Base-by-base conservation (phyloP, 257 asterid genomes). In the Thymus mandschuricus region DNA sequence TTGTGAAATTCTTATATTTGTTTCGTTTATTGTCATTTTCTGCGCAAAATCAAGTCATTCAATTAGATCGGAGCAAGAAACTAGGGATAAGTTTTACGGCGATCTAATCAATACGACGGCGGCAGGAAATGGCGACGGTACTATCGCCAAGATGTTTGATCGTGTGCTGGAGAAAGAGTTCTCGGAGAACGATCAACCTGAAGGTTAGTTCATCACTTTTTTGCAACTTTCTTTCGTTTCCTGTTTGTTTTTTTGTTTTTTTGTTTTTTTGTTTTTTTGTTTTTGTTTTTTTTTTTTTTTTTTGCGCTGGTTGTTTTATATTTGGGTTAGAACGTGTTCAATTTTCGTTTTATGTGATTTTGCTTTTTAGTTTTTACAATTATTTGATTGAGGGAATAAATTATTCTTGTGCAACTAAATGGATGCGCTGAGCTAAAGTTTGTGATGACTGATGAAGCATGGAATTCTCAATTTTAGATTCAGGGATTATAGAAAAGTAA, bases 141-240 rank as follows among this genome's bases (percentile, higher is more conserved):
- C 81, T 74, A 92, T 94, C 54, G 99, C 99, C 10, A 80, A 89
- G 75, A 94, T 94, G 98, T 89, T 94, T 48, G 97, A 88, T 84
- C 96, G 96, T n/a, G 99, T 89, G 66, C 79, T 94, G 78, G 93
- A 94, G 60, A 92, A 88, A 69, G 99, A 94, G 84, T 94, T 94
- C 13, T 77, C 97, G 1, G 99, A 94, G 71, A 91, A 90, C 70
- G 99, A 94, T 79, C 92, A 88, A 69, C 82, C 97, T 76, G 91
- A 91, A 83, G 90, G 99, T 86, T 55, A 55, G 70, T n/a, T 58
- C 35, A 75, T 50, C 69, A 1, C 29, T 0, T 12, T 64, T 34
- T 56, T 33, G 43, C 35, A 3, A 10, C 13, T 51, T 52, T 34
- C 3, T 27, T 13, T 8, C 29, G 5, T 29, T 46, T 60, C 34